A percentile compares a stretch with the other conserved stretches of the same genome.
phyloP scores from a whole-genome alignment of 768 basidiomycete genomes.

The Mycena belliarum region DNA sequence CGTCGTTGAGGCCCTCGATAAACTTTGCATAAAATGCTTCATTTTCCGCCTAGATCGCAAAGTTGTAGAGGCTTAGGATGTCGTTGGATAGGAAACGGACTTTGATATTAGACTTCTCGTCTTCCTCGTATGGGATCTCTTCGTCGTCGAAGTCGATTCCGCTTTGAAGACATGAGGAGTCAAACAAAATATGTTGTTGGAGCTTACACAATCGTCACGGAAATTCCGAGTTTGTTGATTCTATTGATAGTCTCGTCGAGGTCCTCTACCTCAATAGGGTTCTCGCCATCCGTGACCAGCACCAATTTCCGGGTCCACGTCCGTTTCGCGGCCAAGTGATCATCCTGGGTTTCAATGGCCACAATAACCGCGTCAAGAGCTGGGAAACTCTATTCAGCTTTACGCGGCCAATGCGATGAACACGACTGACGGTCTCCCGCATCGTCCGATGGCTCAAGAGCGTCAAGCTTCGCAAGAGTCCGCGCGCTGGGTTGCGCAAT shows the following conservation, averaged over 20 bases:
- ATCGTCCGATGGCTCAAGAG: slow-evolving; percentile 54
- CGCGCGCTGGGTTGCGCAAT: slow-evolving; percentile 65
- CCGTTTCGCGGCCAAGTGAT: slow-evolving; percentile 67
- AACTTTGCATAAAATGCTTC: slow-evolving; percentile 70
- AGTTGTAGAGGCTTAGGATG: not conserved
- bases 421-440: slow-evolving; percentile 64
- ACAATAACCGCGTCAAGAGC: slow-evolving; percentile 90
- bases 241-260: slow-evolving; percentile 69
- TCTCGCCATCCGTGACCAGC: slow-evolving; percentile 85
- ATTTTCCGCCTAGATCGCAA: slow-evolving; percentile 57
- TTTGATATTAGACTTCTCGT: slow-evolving; percentile 72
- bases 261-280: slow-evolving; percentile 68
- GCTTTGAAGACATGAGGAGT: slow-evolving; percentile 39
- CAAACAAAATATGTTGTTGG: not conserved
- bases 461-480: slow-evolving; percentile 67
- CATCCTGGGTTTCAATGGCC: slow-evolving; percentile 75
- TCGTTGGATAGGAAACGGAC: slow-evolving; percentile 37
- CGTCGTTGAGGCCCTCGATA: slow-evolving; percentile 41
- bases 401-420: not conserved
- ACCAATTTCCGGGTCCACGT: slow-evolving; percentile 86
- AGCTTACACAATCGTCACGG: slow-evolving; percentile 72
- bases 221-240: slow-evolving; percentile 59
- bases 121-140: slow-evolving; percentile 59
- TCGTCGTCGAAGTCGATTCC: slow-evolving; percentile 88
- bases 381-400: slow-evolving; percentile 27